Evolutionary conservation across 805 yeast species (phyloP).

Genomic region (Hemisphaericaspora nanyangensis): DNA sequence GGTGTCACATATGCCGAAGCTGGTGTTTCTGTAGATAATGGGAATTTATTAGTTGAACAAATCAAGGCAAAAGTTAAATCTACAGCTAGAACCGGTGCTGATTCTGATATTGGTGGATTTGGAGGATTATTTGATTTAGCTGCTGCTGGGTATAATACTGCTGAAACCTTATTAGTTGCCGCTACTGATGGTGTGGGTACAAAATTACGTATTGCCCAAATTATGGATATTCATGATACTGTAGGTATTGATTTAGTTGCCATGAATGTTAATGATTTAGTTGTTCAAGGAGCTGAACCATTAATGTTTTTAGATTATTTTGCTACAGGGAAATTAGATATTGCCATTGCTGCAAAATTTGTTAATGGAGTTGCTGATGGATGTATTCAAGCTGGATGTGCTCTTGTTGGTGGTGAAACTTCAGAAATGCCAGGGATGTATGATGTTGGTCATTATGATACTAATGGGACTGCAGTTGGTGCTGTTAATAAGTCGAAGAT

Average conservation of each 20-base stretch:
- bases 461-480: conserved; percentile 98
- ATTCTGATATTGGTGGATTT: conserved; percentile 97
- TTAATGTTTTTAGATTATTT: conserved; percentile 91
- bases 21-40: conserved; percentile 97
- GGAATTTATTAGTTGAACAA: conserved; percentile 83
- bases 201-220: conserved; percentile 91
- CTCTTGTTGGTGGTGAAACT: conserved; percentile 98
- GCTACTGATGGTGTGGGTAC: conserved; percentile 99
- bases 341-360: conserved; percentile 78
- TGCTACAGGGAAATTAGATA: conserved; percentile 90
- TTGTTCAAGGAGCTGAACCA: conserved; percentile 99
- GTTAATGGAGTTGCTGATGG: conserved; percentile 97
- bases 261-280: conserved; percentile 96
- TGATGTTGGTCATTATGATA: conserved; percentile 91
- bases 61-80: conserved; percentile 89
- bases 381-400: conserved; percentile 92
- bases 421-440: conserved; percentile 99
- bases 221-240: conserved; percentile 84
- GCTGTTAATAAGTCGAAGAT: conserved; percentile 77
- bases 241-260: conserved; percentile 99
- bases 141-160: conserved; percentile 81
- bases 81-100: conserved; percentile 94
- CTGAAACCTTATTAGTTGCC: conserved; percentile 81
- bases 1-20: conserved; percentile 87
- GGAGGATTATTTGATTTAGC: conserved; percentile 94